Conservation (phyloP, 2,329 filamentous ascomycete genomes). For the Xylaria sp. region DNA sequence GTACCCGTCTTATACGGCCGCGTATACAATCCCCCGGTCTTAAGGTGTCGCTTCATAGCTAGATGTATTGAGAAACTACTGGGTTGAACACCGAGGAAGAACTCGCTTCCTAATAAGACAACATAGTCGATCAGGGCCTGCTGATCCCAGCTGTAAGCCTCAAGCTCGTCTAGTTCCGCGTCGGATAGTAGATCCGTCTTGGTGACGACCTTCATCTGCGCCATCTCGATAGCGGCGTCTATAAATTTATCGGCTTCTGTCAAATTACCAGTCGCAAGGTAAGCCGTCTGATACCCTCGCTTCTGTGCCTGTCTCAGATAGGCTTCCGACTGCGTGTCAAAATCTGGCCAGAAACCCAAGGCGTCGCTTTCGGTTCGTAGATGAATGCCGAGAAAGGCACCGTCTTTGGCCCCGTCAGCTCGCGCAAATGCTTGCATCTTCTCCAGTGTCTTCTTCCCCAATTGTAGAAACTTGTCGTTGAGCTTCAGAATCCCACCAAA, state of each 20-base stretch:
- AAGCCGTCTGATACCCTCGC: conserved; percentile 53
- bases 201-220: conserved; percentile 52
- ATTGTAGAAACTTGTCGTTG: conserved; percentile 55
- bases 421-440: conserved; percentile 52
- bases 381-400: conserved; percentile 56
- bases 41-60: conserved; percentile 58
- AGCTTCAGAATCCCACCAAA: conserved; percentile 58
- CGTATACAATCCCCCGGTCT: conserved; percentile 54
- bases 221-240: conserved; percentile 48
- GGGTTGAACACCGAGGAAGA: conserved; percentile 59
- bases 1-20: conserved; percentile 57
- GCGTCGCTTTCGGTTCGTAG: conserved; percentile 61
- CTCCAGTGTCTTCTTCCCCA: conserved; percentile 53
- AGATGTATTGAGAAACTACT: conserved; percentile 62
- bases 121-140: conserved; percentile 57
- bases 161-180: conserved; percentile 50
- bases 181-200: conserved; percentile 53
- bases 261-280: conserved; percentile 59
- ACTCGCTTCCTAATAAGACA: conserved; percentile 54
- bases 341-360: conserved; percentile 59
- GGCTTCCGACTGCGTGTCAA: conserved; percentile 54
- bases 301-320: conserved; percentile 53
- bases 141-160: conserved; percentile 57
- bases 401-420: conserved; percentile 39
- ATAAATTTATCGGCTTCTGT: conserved; percentile 56